Evolutionary conservation across 2,329 filamentous ascomycete genomes (phyloP).

Genomic region (Fonsecaea pedrosoi): DNA sequence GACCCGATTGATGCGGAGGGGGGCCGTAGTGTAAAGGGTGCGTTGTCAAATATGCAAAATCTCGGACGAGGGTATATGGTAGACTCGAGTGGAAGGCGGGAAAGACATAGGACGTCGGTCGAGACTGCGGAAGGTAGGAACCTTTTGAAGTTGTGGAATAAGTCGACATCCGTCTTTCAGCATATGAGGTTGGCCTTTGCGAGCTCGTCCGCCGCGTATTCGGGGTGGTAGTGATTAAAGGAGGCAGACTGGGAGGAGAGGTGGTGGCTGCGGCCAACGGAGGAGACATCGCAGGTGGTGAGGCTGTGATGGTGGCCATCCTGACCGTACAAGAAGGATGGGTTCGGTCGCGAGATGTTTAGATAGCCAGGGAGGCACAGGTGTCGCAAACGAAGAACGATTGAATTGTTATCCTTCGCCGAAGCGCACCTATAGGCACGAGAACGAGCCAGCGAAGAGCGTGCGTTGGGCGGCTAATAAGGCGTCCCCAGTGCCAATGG

Average conservation of each 20-base stretch:
- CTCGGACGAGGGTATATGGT: conserved; percentile 86
- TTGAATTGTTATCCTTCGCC: conserved; percentile 10
- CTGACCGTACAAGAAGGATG: conserved; percentile 19
- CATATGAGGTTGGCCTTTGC: conserved; percentile 75
- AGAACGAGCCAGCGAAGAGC: conserved; percentile 8
- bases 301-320: conserved; percentile 48
- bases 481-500: conserved; percentile 16
- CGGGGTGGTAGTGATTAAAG: conserved; percentile 56
- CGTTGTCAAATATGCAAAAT: conserved; percentile 86
- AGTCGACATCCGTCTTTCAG: conserved; percentile 81
- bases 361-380: conserved; percentile 12
- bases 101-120: conserved; percentile 81
- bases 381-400: conserved; percentile 10
- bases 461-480: conserved; percentile 18
- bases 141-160: conserved; percentile 74
- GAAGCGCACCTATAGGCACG: conserved; percentile 30
- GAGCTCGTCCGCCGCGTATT: conserved; percentile 64
- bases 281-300: conserved; percentile 44
- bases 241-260: conserved; percentile 53
- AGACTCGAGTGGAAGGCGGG: conserved; percentile 85
- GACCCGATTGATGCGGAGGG: conserved; percentile 77
- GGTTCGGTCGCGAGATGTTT: conserved; percentile 14
- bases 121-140: conserved; percentile 65
- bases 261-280: conserved; percentile 41
- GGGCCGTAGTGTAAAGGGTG: conserved; percentile 95